These are phyloP conservation scores for Coffea canephora DNA, from an alignment of 257 asterid species.

Conservation along the genomic window DNA sequence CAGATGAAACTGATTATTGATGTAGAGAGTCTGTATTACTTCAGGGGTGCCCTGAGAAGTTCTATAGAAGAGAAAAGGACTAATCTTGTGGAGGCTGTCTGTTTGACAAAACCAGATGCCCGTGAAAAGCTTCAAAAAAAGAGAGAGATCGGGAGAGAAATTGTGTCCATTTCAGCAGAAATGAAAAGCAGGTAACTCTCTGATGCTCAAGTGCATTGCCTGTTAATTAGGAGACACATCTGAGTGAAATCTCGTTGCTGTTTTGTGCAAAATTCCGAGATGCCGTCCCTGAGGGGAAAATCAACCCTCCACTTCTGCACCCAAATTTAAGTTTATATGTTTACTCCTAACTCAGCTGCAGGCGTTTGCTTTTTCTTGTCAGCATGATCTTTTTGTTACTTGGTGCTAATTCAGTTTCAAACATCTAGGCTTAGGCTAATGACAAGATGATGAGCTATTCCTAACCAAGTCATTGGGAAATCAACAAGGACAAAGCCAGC, in stretches of 20 bases:
- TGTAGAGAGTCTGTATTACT: conserved; percentile 16
- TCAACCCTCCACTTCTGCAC: neutral
- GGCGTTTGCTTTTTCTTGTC: neutral
- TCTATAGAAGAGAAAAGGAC: conserved; percentile 48
- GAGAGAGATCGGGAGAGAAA: conserved; percentile 45
- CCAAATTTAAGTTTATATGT: neutral
- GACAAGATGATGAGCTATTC: too few relatives aligned
- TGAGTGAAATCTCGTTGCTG: neutral
- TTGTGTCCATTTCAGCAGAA: conserved; percentile 39
- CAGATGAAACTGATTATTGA: conserved; percentile 10
- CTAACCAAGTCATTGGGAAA: neutral
- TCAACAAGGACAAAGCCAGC: neutral
- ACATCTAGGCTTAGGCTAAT: neutral
- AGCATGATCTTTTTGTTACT: neutral
- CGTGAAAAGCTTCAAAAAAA: conserved; percentile 39
- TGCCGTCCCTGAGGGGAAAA: neutral
- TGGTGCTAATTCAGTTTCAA: neutral
- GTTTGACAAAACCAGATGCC: conserved; percentile 42
- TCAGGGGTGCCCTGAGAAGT: conserved; percentile 47
- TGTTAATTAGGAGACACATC: conserved; percentile 1
- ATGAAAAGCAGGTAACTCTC: conserved; percentile 47
- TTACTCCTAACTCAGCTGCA: neutral
- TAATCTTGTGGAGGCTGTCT: conserved; percentile 40
- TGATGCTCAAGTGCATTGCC: conserved; percentile 12
- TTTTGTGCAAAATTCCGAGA: neutral